Conservation (phyloP, 208 protist genomes). For the Wallacemonas sp. region DNA sequence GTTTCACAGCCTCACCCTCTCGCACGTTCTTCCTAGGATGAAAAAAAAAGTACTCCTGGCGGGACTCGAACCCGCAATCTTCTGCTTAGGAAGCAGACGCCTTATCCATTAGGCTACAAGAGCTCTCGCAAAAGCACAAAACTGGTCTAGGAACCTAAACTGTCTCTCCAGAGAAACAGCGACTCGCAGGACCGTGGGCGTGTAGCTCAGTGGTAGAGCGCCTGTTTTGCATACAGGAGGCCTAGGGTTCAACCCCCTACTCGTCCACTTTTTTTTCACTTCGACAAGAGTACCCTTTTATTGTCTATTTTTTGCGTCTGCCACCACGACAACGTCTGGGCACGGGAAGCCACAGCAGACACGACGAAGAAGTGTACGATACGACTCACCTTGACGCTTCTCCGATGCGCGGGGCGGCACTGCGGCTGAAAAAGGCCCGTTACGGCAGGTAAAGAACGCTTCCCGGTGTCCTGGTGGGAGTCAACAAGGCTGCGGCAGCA, state of each 20-base stretch:
- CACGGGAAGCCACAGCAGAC: too few relatives aligned
- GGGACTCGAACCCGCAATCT: constrained; percentile 91
- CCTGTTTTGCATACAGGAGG: constrained; percentile 46
- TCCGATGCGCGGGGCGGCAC: too few relatives aligned
- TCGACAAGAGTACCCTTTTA: too few relatives aligned
- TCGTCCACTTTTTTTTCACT: constrained; percentile 28
- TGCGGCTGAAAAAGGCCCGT: too few relatives aligned
- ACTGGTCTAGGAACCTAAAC: not conserved
- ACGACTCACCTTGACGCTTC: too few relatives aligned
- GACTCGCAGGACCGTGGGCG: constrained; percentile 44
- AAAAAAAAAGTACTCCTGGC: constrained; percentile 72
- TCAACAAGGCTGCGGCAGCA: too few relatives aligned
- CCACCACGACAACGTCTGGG: too few relatives aligned
- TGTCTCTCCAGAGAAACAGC: too few relatives aligned
- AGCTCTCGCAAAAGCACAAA: constrained; percentile 16
- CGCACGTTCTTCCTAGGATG: too few relatives aligned
- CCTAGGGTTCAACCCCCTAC: constrained; percentile 80
- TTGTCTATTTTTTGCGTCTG: constrained; percentile 1
- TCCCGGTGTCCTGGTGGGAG: too few relatives aligned
- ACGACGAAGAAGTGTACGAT: too few relatives aligned
- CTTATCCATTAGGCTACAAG: constrained; percentile 91
- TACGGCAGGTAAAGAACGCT: too few relatives aligned
- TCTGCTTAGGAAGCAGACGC: constrained; percentile 91
- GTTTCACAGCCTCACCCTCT: not conserved
- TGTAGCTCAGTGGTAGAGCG: constrained; percentile 91